Evolutionary conservation across 768 basidiomycete species (phyloP).

Genomic region (Cubamyces sp.): DNA sequence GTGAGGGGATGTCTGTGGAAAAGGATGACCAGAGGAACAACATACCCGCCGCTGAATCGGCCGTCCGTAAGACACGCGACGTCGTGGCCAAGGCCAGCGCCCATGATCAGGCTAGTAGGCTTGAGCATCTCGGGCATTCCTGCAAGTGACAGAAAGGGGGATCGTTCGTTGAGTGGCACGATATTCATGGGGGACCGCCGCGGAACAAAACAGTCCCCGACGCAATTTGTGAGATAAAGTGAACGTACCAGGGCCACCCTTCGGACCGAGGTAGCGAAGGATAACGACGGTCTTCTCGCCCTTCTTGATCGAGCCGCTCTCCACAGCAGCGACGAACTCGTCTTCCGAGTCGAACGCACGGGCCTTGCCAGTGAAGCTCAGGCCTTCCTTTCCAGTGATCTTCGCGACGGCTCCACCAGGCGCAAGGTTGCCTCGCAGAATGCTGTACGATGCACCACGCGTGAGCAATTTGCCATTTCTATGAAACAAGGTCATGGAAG

Average conservation of each 20-base stretch:
- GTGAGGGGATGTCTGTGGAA: constrained; percentile 17
- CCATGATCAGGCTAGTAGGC: constrained; percentile 97
- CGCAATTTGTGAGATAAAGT: background rate
- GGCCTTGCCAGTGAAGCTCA: constrained; percentile 88
- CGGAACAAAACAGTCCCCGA: background rate
- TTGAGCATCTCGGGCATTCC: constrained; percentile 99
- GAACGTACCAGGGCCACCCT: constrained; percentile 90
- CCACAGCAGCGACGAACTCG: constrained; percentile 86
- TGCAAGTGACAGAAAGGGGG: constrained; percentile 31
- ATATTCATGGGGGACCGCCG: background rate
- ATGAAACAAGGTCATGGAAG: constrained; percentile 1
- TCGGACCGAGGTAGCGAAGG: constrained; percentile 93
- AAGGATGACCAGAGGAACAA: constrained; percentile 20
- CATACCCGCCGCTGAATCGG: constrained; percentile 96
- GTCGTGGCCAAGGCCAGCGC: constrained; percentile 93
- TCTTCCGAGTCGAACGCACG: constrained; percentile 92
- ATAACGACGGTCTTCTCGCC: constrained; percentile 98
- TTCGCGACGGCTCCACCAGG: constrained; percentile 97
- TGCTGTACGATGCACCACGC: constrained; percentile 49
- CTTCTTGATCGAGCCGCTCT: constrained; percentile 84
- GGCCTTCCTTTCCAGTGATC: constrained; percentile 95
- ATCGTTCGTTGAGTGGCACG: constrained; percentile 8
- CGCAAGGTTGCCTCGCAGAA: constrained; percentile 89
- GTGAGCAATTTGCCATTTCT: constrained; percentile 3
- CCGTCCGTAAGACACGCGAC: constrained; percentile 98